These are phyloP conservation scores for Fragaria vesca DNA, from an alignment of 306 rosid species.

Conservation along the genomic window DNA sequence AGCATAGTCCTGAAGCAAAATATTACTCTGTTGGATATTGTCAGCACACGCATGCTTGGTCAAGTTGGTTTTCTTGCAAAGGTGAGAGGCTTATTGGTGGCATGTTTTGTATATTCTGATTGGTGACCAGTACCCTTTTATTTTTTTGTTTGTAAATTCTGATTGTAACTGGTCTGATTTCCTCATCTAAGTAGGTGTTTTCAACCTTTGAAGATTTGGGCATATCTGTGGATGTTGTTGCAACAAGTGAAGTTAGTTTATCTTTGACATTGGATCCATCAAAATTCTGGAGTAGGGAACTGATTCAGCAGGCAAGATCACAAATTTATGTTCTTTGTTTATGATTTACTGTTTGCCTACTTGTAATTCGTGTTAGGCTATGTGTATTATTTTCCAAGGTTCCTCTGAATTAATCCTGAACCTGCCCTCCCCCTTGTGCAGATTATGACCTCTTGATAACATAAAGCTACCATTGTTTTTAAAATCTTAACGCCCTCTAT, in stretches of 20 bases:
- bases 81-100: constrained; percentile 34
- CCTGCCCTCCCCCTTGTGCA: not conserved
- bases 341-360: not conserved
- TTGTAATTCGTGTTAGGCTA: not conserved
- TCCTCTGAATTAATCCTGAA: not conserved
- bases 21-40: constrained; percentile 70
- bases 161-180: not conserved
- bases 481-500: not conserved
- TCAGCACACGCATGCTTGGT: constrained; percentile 77
- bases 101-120: not conserved
- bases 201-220: constrained; percentile 76
- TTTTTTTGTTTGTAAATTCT: not conserved
- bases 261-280: constrained; percentile 90
- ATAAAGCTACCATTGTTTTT: not conserved
- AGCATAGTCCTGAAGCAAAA: constrained; percentile 67
- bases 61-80: constrained; percentile 70
- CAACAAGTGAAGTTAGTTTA: constrained; percentile 91
- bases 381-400: not conserved
- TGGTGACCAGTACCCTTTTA: not conserved
- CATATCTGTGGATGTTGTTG: constrained; percentile 87
- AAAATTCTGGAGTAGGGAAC: constrained; percentile 88
- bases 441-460: not conserved
- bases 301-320: constrained; percentile 77
- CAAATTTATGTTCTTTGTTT: constrained; percentile 2
- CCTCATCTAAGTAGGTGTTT: constrained; percentile 39